These are phyloP conservation scores for Tarenaya hassleriana DNA, from an alignment of 345 rosid species.

Conservation along the genomic window DNA sequence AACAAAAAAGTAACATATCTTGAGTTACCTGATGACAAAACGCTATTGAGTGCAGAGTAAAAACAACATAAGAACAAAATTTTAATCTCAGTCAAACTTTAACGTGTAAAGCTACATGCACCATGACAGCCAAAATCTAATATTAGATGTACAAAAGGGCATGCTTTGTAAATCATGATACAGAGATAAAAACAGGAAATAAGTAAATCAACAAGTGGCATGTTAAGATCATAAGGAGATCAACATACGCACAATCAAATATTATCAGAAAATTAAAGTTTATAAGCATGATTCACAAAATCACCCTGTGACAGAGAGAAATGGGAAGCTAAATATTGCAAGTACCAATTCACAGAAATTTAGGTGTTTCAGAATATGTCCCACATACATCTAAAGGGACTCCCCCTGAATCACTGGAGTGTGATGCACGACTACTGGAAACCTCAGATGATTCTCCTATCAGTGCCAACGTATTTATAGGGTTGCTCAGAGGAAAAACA, in stretches of 20 bases:
- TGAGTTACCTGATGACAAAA: constrained; percentile 19
- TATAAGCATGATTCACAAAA: background rate
- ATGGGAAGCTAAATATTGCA: constrained; percentile 9
- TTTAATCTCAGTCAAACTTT: too few relatives aligned
- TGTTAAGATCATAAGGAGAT: constrained; percentile 3
- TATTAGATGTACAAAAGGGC: constrained; percentile 11
- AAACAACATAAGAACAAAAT: constrained; percentile 3
- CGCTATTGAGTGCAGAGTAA: background rate
- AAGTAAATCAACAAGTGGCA: constrained; percentile 8
- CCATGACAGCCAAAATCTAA: too few relatives aligned
- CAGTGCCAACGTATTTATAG: constrained; percentile 36
- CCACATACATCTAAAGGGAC: constrained; percentile 82
- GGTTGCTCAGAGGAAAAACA: constrained; percentile 46
- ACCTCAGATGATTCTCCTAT: constrained; percentile 51
- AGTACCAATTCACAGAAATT: constrained; percentile 10
- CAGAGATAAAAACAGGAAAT: constrained; percentile 7
- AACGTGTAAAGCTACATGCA: too few relatives aligned
- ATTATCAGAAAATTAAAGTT: constrained; percentile 1
- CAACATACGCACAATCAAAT: background rate
- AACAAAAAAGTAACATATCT: constrained; percentile 17
- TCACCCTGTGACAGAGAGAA: constrained; percentile 13
- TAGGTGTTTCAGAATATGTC: constrained; percentile 19
- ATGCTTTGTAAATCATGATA: constrained; percentile 6
- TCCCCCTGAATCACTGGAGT: constrained; percentile 59
- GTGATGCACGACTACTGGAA: constrained; percentile 49